A percentile compares a stretch with the other conserved stretches of the same genome.
Conservation (phyloP, 2,329 filamentous ascomycete species). For the Gaeumannomyces sp. region DNA sequence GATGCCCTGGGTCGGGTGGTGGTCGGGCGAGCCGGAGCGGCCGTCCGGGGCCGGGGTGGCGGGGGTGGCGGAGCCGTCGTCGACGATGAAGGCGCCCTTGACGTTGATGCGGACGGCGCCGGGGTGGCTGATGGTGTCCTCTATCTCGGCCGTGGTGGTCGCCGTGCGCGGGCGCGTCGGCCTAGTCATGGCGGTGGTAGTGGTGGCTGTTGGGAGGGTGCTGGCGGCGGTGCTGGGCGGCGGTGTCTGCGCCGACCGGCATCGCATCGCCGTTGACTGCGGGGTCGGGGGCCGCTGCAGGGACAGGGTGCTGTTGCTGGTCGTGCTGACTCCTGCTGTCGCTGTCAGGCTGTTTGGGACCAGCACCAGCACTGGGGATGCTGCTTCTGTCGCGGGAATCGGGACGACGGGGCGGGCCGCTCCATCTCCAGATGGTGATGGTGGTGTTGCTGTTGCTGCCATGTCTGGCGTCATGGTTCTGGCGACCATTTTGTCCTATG, state of each 20-base stretch:
- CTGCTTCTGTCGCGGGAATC: no score
- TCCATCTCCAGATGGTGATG: no score
- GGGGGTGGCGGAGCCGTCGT: conserved; percentile 19
- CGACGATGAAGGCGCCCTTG: conserved; percentile 87
- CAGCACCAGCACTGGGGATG: no score
- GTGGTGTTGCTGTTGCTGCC: no score
- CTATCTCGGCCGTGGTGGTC: conserved; percentile 51
- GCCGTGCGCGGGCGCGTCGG: conserved; percentile 28
- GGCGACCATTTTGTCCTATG: neutral
- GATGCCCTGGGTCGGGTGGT: conserved; percentile 79
- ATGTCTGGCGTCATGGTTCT: neutral
- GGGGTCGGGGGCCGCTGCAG: neutral
- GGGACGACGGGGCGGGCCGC: no score
- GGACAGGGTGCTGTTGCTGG: neutral
- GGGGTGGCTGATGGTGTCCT: conserved; percentile 55
- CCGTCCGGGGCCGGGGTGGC: neutral
- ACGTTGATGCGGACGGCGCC: conserved; percentile 90
- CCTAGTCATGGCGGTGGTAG: neutral
- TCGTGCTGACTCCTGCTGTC: neutral
- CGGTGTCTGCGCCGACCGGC: neutral
- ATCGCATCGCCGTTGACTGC: neutral
- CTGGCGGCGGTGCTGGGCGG: neutral
- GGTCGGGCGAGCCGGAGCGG: conserved; percentile 7
- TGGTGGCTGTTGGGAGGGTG: no score
- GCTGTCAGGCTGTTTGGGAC: neutral